phyloP scores from a whole-genome alignment of 352 stramenopile genomes.

The Phytophthora multivora region DNA sequence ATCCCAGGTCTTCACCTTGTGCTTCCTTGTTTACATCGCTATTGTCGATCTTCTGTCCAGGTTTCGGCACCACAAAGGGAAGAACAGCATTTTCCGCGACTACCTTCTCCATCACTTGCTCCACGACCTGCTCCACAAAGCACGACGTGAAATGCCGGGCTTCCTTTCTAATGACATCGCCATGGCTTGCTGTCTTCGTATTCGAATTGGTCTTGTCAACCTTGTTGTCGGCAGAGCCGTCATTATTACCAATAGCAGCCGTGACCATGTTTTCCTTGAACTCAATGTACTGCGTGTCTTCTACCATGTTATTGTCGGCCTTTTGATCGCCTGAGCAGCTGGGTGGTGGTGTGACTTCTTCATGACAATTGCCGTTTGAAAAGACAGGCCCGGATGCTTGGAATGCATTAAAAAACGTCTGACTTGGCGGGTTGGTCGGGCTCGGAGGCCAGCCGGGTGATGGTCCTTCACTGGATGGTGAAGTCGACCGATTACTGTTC shows the following conservation, averaged over 20 bases:
- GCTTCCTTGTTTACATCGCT: background rate
- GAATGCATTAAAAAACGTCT: slow-evolving; percentile 27
- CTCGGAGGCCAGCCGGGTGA: slow-evolving; percentile 16
- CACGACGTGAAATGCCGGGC: slow-evolving; percentile 10
- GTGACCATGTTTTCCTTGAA: slow-evolving; percentile 21
- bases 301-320: slow-evolving; percentile 14
- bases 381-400: slow-evolving; percentile 22
- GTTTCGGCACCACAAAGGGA: background rate
- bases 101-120: slow-evolving; percentile 18
- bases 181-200: slow-evolving; percentile 7
- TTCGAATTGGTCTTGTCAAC: background rate
- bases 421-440: slow-evolving; percentile 10
- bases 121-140: slow-evolving; percentile 19
- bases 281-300: slow-evolving; percentile 30
- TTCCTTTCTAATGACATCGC: slow-evolving; percentile 13
- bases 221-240: background rate
- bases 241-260: background rate
- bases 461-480: slow-evolving; percentile 19
- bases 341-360: slow-evolving; percentile 5
- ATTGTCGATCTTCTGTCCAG: background rate
- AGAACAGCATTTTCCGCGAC: background rate
- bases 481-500: slow-evolving; percentile 27
- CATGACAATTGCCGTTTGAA: slow-evolving; percentile 6
- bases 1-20: background rate
- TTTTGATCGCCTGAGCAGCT: slow-evolving; percentile 8